Conservation (phyloP, 1,139 yeast species). For the Yamadazyma sp. region DNA sequence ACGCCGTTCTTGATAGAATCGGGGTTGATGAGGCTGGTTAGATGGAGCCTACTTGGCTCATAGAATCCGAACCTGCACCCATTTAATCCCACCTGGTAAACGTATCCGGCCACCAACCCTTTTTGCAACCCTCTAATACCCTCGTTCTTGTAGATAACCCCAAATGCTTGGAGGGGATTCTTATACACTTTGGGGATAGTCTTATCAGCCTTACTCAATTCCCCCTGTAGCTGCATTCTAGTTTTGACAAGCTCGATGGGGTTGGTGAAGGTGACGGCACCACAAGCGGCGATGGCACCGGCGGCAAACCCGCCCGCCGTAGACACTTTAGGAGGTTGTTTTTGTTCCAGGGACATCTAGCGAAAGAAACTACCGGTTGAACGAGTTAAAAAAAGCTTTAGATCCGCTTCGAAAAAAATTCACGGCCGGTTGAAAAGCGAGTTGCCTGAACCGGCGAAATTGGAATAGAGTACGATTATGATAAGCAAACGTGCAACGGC, state of each 20-base stretch:
- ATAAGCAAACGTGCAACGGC: too few species aligned
- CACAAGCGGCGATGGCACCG: slow-evolving; percentile 95
- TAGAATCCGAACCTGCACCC: slow-evolving; percentile 94
- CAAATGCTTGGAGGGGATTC: slow-evolving; percentile 84
- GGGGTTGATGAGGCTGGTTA: slow-evolving; percentile 61
- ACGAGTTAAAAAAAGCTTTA: too few species aligned
- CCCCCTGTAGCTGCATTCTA: slow-evolving; percentile 96
- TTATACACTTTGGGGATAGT: slow-evolving; percentile 59
- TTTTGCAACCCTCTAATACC: slow-evolving; percentile 88
- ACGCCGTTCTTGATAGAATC: slow-evolving; percentile 35
- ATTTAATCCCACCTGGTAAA: slow-evolving; percentile 85
- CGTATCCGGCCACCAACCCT: slow-evolving; percentile 80
- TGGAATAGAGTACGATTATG: too few species aligned
- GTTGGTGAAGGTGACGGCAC: slow-evolving; percentile 95
- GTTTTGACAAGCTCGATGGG: slow-evolving; percentile 94
- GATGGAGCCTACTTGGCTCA: slow-evolving; percentile 72
- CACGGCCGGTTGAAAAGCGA: neutral
- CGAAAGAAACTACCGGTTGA: neutral
- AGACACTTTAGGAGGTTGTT: slow-evolving; percentile 41
- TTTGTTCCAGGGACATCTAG: slow-evolving; percentile 5
- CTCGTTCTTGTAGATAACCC: slow-evolving; percentile 72
- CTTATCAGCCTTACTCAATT: slow-evolving; percentile 55
- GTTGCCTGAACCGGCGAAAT: slow-evolving; percentile 4
- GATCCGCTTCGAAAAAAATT: too few species aligned
- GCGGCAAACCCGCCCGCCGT: slow-evolving; percentile 83